Evolutionary conservation across 176 grass and related monocot genomes (phyloP), one percentile per base, ranked within the genome.

Genomic region (Zoysia japonica): DNA sequence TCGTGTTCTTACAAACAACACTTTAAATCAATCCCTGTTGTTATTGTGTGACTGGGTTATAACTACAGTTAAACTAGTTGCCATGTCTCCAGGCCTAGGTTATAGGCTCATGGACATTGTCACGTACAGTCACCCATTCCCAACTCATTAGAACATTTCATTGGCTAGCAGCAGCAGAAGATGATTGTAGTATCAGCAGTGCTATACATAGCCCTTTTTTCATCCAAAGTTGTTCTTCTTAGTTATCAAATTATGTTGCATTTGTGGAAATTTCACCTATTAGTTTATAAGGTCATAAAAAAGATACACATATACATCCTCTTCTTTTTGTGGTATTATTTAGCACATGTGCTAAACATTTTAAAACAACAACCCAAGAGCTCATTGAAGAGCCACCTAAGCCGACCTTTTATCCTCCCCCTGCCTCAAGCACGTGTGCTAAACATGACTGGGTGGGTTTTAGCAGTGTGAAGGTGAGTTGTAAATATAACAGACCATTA

Each of bases 401-500:
- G 28, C 28, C 28, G 28, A 28, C 28, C 28, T 28, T 28, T 28
- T 28, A 28, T 28, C 28, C 28, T 28, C 28, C 28, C 28, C 28
- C 28, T 28, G 28, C 28, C 28, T 28, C 28, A 28, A 73, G 36
- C 17, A 45, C 43, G 6, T 47, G 62, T 67, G 40, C 40, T 75
- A 83, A 66, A 45, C 1, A 66, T 36, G 42, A 56, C 37, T 56
- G 54, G 20, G 39, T 46, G 16, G 37, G 39, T 67, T 67, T 66
- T 56, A 65, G 39, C 48, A 46, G 49, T 74, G 39, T 67, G 61
- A 73, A 72, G 19, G 12, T 2, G 47, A 74, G 39, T 45, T 82
- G 65, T 74, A 56, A 43, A 78, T 50, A 71, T 17, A 71, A 72
- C 19, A 85, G 5, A 20, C 19, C 57, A 64, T 19, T 37, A 54